These are phyloP conservation scores for Austroboletus eburneus DNA, from an alignment of 768 basidiomycete species.

Conservation along the genomic window DNA sequence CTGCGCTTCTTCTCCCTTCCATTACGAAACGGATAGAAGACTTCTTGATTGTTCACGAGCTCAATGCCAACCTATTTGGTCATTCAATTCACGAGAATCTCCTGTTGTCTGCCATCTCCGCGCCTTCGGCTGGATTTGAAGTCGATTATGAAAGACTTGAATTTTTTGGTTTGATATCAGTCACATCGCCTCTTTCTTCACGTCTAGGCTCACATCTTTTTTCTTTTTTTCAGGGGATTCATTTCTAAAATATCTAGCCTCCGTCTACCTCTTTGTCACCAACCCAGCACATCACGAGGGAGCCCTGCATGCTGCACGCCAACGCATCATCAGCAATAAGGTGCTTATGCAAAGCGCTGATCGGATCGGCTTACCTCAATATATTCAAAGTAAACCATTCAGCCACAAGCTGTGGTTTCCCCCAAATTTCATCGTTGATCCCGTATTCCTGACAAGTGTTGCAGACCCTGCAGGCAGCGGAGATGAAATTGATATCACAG, in stretches of 20 bases:
- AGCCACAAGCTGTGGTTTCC: slow-evolving; percentile 64
- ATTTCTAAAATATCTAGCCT: slow-evolving; percentile 75
- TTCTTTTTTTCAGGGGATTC: slow-evolving; percentile 67
- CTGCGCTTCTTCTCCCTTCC: slow-evolving; percentile 68
- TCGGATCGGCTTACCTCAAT: slow-evolving; percentile 60
- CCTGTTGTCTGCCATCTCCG: slow-evolving; percentile 62
- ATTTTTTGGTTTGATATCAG: slow-evolving; percentile 55
- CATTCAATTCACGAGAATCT: slow-evolving; percentile 57
- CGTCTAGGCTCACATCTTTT: slow-evolving; percentile 3
- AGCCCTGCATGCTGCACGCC: slow-evolving; percentile 59
- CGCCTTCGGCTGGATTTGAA: slow-evolving; percentile 66
- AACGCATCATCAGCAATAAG: slow-evolving; percentile 72
- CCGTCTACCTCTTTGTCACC: slow-evolving; percentile 69
- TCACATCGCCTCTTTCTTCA: slow-evolving; percentile 20
- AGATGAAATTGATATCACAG: slow-evolving; percentile 25
- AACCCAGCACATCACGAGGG: slow-evolving; percentile 64
- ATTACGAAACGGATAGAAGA: slow-evolving; percentile 70
- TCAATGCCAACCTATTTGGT: slow-evolving; percentile 66
- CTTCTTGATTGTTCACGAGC: slow-evolving; percentile 69
- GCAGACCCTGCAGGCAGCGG: slow-evolving; percentile 25
- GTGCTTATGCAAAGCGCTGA: slow-evolving; percentile 53
- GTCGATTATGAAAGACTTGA: slow-evolving; percentile 83
- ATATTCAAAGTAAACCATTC: slow-evolving; percentile 71
- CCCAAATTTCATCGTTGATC: slow-evolving; percentile 36
- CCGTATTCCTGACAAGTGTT: slow-evolving; percentile 12